phyloP scores from a whole-genome alignment of 139 green algal species.

The Picochlorum sp. region DNA sequence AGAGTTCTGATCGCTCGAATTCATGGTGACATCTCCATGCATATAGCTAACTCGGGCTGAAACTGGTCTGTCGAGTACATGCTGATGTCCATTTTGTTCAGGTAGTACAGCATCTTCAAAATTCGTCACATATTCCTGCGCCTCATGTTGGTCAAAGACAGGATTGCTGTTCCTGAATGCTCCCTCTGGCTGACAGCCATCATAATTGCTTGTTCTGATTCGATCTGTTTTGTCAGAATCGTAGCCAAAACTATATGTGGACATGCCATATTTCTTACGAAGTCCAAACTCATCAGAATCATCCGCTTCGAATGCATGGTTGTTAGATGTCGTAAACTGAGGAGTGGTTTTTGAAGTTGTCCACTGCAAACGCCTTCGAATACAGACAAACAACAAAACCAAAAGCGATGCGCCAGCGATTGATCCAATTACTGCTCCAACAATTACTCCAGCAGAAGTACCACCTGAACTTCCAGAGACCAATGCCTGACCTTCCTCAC shows the following conservation, averaged over 20 bases:
- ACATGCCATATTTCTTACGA: not conserved
- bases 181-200: too few relatives aligned
- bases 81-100: too few relatives aligned
- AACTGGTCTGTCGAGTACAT: not conserved
- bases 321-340: not conserved
- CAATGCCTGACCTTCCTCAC: not conserved
- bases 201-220: too few relatives aligned
- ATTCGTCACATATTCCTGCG: too few relatives aligned
- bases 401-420: conserved; percentile 3
- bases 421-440: conserved; percentile 13
- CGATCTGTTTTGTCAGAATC: not conserved
- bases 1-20: not conserved
- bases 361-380: not conserved
- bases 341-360: not conserved
- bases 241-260: not conserved
- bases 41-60: not conserved
- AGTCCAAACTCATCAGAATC: not conserved
- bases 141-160: too few relatives aligned
- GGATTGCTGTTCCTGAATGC: too few relatives aligned
- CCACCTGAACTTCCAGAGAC: not conserved
- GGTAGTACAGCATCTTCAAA: too few relatives aligned
- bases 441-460: conserved; percentile 14
- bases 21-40: not conserved
- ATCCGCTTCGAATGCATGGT: not conserved
- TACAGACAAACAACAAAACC: conserved; percentile 7